Conservation (phyloP, 306 rosid genomes). For the Prunus persica region Prunus_persica_NCBIv2 NC_034015.1:16529001-16529500, state of each 20-base stretch:
- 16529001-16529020: slow-evolving; percentile 40
- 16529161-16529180: slow-evolving; percentile 37
- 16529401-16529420: slow-evolving; percentile 84
- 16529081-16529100: not conserved
- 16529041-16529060: slow-evolving; percentile 35
- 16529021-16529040: slow-evolving; percentile 37
- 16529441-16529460: slow-evolving; percentile 93
- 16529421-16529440: slow-evolving; percentile 92
- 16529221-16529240: slow-evolving; percentile 75
- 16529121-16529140: slow-evolving; percentile 22
- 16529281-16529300: not conserved
- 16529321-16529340: not conserved
- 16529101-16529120: not conserved
- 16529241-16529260: slow-evolving; percentile 59
- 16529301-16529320: not conserved
- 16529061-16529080: not conserved
- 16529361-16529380: slow-evolving; percentile 81
- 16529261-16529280: not conserved
- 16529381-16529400: slow-evolving; percentile 77
- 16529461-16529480: slow-evolving; percentile 5
- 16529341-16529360: slow-evolving; percentile 86
- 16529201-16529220: slow-evolving; percentile 84
- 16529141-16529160: slow-evolving; percentile 62
- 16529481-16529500: not conserved
- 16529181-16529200: slow-evolving; percentile 56